phyloP scores from a whole-genome alignment of 1,284 basidiomycete species.

The Cryptococcus sp. region DNA sequence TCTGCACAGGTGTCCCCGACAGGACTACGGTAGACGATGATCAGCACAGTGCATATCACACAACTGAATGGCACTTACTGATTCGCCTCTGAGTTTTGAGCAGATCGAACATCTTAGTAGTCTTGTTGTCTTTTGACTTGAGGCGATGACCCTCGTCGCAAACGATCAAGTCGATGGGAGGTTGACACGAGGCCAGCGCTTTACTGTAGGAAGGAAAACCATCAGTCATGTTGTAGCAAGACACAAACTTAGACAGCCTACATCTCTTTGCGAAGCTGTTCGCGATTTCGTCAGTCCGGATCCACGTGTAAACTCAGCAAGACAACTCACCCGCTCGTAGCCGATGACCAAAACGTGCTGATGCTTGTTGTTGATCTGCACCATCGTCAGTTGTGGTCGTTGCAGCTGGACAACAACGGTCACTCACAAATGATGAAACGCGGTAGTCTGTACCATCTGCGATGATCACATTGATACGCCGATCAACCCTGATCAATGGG shows the following conservation, averaged over 20 bases:
- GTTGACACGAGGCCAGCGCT: slow-evolving; percentile 52
- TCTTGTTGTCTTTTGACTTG: slow-evolving; percentile 86
- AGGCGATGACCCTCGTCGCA: slow-evolving; percentile 97
- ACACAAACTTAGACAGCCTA: slow-evolving; percentile 41
- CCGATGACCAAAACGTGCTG: slow-evolving; percentile 88
- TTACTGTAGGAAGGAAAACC: slow-evolving; percentile 33
- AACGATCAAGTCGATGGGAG: slow-evolving; percentile 86
- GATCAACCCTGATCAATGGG: slow-evolving; percentile 9
- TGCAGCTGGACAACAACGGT: slow-evolving; percentile 47
- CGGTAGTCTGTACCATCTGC: slow-evolving; percentile 70
- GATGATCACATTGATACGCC: slow-evolving; percentile 58
- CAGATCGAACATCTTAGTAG: slow-evolving; percentile 79
- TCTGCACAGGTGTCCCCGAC: slow-evolving; percentile 96
- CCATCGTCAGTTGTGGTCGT: slow-evolving; percentile 1
- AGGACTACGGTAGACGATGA: slow-evolving; percentile 58
- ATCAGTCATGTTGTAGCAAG: background rate
- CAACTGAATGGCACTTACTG: slow-evolving; percentile 32
- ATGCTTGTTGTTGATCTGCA: slow-evolving; percentile 56
- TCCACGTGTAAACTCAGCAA: background rate
- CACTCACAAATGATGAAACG: slow-evolving; percentile 70
- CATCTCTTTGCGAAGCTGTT: slow-evolving; percentile 71
- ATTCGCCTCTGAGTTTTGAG: slow-evolving; percentile 70
- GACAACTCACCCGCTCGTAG: slow-evolving; percentile 65
- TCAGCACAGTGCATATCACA: background rate
- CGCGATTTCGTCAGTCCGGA: background rate